Conservation (phyloP, 2,329 filamentous ascomycete species). For the Aureobasidium leucospermi region DNA sequence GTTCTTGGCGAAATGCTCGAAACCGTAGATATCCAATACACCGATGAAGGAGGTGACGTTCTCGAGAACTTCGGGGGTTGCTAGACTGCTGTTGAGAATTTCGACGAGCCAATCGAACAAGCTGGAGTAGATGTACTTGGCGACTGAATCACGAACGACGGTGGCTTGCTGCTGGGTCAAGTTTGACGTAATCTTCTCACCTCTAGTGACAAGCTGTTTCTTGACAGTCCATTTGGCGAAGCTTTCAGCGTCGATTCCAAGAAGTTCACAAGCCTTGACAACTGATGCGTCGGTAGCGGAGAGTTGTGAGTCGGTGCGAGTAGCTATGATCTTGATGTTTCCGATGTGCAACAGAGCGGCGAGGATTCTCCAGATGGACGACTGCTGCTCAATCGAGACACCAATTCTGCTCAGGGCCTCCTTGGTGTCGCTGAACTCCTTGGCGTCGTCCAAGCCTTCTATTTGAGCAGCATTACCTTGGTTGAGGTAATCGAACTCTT, state of each 20-base stretch:
- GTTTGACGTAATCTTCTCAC: conserved; percentile 96
- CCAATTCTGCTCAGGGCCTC: conserved; percentile 84
- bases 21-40: conserved; percentile 98
- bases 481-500: conserved; percentile 93
- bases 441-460: conserved; percentile 90
- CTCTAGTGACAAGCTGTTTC: conserved; percentile 93
- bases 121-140: conserved; percentile 97
- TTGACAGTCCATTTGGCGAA: conserved; percentile 99
- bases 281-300: conserved; percentile 74
- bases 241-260: conserved; percentile 77
- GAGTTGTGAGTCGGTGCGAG: conserved; percentile 79
- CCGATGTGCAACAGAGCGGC: conserved; percentile 89
- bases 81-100: conserved; percentile 84
- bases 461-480: conserved; percentile 88
- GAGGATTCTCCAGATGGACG: conserved; percentile 80
- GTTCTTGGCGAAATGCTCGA: conserved; percentile 99
- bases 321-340: conserved; percentile 91
- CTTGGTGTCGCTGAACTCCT: conserved; percentile 83
- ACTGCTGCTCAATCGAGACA: conserved; percentile 64
- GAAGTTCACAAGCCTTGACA: conserved; percentile 69
- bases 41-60: conserved; percentile 88
- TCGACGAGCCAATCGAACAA: conserved; percentile 99
- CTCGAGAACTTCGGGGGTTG: conserved; percentile 76
- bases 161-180: conserved; percentile 86
- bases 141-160: conserved; percentile 93